Evolutionary conservation across 345 rosid species (phyloP).

Genomic region (Populus davidiana): DNA sequence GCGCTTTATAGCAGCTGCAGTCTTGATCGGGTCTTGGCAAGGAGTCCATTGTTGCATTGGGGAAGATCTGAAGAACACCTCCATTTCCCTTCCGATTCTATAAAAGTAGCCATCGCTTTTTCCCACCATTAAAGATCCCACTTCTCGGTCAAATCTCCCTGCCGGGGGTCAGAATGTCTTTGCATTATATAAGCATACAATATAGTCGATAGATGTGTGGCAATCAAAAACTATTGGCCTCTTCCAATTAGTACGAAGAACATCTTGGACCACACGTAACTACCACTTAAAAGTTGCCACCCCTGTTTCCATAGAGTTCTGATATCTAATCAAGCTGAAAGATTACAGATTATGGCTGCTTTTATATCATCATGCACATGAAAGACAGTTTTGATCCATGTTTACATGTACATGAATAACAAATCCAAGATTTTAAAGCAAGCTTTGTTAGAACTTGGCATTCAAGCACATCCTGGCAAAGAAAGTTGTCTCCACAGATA

Average conservation of each 20-base stretch:
- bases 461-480: not conserved
- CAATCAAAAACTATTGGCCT: constrained; percentile 17
- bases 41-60: not conserved
- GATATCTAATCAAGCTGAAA: constrained; percentile 22
- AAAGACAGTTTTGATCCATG: constrained; percentile 7
- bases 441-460: not conserved
- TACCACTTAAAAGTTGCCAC: constrained; percentile 20
- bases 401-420: not conserved
- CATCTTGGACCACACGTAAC: constrained; percentile 32
- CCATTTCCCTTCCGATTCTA: not conserved
- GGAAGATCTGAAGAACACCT: not conserved
- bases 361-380: not conserved
- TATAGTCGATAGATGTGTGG: constrained; percentile 15
- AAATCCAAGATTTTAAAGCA: not conserved
- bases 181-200: constrained; percentile 13
- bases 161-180: constrained; percentile 21
- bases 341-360: constrained; percentile 8
- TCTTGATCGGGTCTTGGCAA: not conserved
- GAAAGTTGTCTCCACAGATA: not conserved
- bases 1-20: not conserved
- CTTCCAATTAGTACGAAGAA: constrained; percentile 4
- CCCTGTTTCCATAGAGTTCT: constrained; percentile 16
- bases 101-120: constrained; percentile 6
- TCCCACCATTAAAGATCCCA: constrained; percentile 12
- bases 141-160: constrained; percentile 11